phyloP scores from a whole-genome alignment of 176 grass and related monocot genomes.

The Oryza officinalis region DNA sequence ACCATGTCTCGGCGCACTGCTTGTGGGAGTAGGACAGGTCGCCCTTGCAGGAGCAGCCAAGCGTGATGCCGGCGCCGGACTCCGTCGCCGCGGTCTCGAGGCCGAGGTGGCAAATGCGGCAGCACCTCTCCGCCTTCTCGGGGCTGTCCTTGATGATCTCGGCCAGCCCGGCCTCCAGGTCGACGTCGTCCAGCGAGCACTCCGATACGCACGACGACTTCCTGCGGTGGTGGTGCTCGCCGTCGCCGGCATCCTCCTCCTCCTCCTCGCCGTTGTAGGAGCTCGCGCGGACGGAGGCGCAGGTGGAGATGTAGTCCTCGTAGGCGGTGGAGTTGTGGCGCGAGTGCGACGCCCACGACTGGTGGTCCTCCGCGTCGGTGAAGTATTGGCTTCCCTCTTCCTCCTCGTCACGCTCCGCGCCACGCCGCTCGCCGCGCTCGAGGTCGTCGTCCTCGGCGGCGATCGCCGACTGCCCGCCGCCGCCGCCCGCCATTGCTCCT shows the following conservation, averaged over 20 bases:
- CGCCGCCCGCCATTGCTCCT: slow-evolving; percentile 38
- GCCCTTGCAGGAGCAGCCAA: slow-evolving; percentile 97
- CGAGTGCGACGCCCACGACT: slow-evolving; percentile 61
- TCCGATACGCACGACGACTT: slow-evolving; percentile 83
- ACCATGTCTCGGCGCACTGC: slow-evolving; percentile 93
- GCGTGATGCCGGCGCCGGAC: slow-evolving; percentile 62
- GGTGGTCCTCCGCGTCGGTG: slow-evolving; percentile 86
- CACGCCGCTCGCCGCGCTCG: slow-evolving; percentile 36
- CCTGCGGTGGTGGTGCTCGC: slow-evolving; percentile 31
- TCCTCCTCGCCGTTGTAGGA: slow-evolving; percentile 28
- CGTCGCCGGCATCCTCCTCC: neutral
- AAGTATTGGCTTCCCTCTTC: slow-evolving; percentile 72
- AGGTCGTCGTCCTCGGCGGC: slow-evolving; percentile 26
- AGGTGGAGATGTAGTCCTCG: slow-evolving; percentile 50
- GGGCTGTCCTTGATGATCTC: slow-evolving; percentile 57
- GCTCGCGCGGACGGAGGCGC: slow-evolving; percentile 38
- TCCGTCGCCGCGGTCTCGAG: slow-evolving; percentile 62
- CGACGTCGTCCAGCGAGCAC: slow-evolving; percentile 67
- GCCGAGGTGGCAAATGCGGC: slow-evolving; percentile 96
- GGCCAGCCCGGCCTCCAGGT: slow-evolving; percentile 61
- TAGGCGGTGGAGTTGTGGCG: slow-evolving; percentile 51
- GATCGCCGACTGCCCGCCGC: slow-evolving; percentile 31
- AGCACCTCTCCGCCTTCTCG: slow-evolving; percentile 74
- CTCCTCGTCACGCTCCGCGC: slow-evolving; percentile 24
- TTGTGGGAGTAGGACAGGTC: slow-evolving; percentile 87